Conservation (phyloP, 352 stramenopile genomes). For the Pythium volutum region DNA sequence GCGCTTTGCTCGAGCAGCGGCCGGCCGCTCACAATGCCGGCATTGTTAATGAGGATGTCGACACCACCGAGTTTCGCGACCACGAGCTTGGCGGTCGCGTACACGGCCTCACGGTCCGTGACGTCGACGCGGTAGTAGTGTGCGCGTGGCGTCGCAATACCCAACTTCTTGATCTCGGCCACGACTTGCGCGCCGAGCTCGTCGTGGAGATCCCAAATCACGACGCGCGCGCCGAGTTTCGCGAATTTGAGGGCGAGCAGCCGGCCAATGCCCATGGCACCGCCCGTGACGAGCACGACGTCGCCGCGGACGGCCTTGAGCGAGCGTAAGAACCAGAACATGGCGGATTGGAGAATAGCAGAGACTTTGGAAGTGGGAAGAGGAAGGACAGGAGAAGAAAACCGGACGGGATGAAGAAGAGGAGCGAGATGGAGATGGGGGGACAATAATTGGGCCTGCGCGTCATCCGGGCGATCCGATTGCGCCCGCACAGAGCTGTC, state of each 20-base stretch:
- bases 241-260: conserved; percentile 40
- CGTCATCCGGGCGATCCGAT: too few relatives aligned
- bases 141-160: conserved; percentile 13
- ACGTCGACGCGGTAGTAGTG: conserved; percentile 38
- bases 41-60: conserved; percentile 53
- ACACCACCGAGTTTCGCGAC: conserved; percentile 30
- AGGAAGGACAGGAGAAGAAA: background rate
- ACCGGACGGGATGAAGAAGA: background rate
- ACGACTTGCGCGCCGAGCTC: conserved; percentile 29
- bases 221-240: conserved; percentile 31
- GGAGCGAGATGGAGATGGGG: background rate
- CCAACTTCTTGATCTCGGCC: conserved; percentile 29
- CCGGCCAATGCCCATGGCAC: conserved; percentile 33
- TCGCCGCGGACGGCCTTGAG: conserved; percentile 25
- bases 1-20: conserved; percentile 38
- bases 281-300: conserved; percentile 33
- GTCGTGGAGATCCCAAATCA: conserved; percentile 41
- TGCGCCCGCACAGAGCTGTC: too few relatives aligned
- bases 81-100: conserved; percentile 21
- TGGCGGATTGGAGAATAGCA: background rate
- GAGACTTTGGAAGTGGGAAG: background rate
- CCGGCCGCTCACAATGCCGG: conserved; percentile 45
- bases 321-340: conserved; percentile 16
- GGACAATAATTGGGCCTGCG: too few relatives aligned
- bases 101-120: conserved; percentile 31